phyloP scores from a whole-genome alignment of 192 early-diverging fungal species.

The Coemansia sp. region DNA sequence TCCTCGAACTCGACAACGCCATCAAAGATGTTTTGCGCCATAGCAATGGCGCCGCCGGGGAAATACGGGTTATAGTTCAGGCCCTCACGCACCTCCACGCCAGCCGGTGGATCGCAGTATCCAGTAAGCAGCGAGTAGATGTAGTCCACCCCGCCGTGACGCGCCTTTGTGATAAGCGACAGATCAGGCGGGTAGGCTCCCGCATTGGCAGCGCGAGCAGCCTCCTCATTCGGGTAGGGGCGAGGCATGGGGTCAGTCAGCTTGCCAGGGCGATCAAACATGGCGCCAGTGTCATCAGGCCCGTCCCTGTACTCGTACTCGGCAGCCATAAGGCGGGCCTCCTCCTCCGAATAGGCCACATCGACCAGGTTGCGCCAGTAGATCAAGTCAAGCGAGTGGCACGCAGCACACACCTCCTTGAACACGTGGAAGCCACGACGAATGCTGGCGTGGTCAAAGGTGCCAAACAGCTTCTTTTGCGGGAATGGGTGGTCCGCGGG shows the following conservation, averaged over 20 bases:
- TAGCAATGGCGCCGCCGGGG: constrained; percentile 95
- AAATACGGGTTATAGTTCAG: constrained; percentile 99
- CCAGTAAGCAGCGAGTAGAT: constrained; percentile 93
- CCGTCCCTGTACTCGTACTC: constrained; percentile 92
- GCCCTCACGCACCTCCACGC: constrained; percentile 89
- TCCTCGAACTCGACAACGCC: constrained; percentile 95
- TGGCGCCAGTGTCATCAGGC: constrained; percentile 86
- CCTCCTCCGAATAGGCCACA: constrained; percentile 88
- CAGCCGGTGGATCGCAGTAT: constrained; percentile 91
- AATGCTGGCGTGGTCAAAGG: constrained; percentile 93
- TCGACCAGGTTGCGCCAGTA: constrained; percentile 95
- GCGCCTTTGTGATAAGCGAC: constrained; percentile 89
- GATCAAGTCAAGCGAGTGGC: constrained; percentile 93
- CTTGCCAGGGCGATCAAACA: constrained; percentile 94
- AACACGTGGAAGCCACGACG: constrained; percentile 99
- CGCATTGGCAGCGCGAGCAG: constrained; percentile 91
- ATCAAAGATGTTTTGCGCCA: constrained; percentile 93
- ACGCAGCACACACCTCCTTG: constrained; percentile 96
- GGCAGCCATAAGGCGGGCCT: constrained; percentile 90
- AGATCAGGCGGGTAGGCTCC: constrained; percentile 96
- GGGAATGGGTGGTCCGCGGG: constrained; percentile 86
- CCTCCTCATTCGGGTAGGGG: constrained; percentile 96
- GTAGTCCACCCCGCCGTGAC: constrained; percentile 94
- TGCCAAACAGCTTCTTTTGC: constrained; percentile 74
- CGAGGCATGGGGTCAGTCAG: constrained; percentile 85